Conservation (phyloP, 768 basidiomycete species). For the Suillus clintonianus region DNA sequence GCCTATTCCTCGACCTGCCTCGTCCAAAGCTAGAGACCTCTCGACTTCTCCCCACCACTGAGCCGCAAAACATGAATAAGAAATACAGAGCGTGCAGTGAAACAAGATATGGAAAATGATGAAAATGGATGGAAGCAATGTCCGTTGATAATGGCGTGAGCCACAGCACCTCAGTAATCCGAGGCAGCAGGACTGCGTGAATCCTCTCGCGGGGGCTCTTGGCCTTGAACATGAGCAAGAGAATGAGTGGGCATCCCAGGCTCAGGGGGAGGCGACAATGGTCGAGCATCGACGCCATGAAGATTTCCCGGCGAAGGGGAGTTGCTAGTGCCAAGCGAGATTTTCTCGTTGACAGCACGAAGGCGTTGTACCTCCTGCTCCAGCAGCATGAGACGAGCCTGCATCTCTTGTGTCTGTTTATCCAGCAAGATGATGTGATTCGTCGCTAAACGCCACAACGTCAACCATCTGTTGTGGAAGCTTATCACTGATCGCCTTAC, state of each 20-base stretch:
- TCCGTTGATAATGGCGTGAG: slow-evolving; percentile 23
- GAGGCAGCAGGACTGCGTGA: slow-evolving; percentile 45
- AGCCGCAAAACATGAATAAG: slow-evolving; percentile 30
- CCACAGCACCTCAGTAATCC: slow-evolving; percentile 31
- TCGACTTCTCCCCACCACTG: slow-evolving; percentile 24
- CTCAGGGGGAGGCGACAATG: slow-evolving; percentile 69
- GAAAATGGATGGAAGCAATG: slow-evolving; percentile 34
- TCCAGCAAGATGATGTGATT: slow-evolving; percentile 77
- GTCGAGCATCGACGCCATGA: slow-evolving; percentile 45
- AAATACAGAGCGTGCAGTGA: slow-evolving; percentile 33
- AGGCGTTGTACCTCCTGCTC: slow-evolving; percentile 74
- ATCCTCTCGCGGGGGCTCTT: slow-evolving; percentile 63
- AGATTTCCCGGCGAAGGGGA: slow-evolving; percentile 56
- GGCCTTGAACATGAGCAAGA: slow-evolving; percentile 57
- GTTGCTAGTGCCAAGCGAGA: slow-evolving; percentile 62
- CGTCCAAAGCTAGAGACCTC: slow-evolving; percentile 13
- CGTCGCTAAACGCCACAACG: slow-evolving; percentile 52
- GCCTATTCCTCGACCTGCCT: slow-evolving; percentile 27
- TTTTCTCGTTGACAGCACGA: slow-evolving; percentile 80
- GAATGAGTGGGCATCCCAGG: slow-evolving; percentile 46
- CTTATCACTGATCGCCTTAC: slow-evolving; percentile 41
- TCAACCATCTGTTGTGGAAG: slow-evolving; percentile 8
- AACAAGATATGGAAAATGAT: slow-evolving; percentile 35
- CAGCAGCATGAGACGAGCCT: slow-evolving; percentile 62
- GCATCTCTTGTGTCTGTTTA: slow-evolving; percentile 69